Percentiles rank a stretch among this genome's conserved stretches.
phyloP scores from a whole-genome alignment of 306 rosid genomes.

The Lotus japonicus region DNA sequence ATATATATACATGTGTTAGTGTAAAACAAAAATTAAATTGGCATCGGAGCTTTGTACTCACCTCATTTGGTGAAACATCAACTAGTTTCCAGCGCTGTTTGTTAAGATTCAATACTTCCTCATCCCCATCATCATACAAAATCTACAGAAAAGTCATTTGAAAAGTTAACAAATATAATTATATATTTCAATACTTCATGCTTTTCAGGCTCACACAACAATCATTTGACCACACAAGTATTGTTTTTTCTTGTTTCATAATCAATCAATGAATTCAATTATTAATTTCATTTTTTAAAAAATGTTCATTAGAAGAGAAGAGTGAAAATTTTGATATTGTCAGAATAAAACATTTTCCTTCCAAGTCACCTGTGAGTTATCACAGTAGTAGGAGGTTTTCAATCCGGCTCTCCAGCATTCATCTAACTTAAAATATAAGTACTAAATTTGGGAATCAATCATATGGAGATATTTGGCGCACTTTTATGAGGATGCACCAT shows the following conservation, averaged over 20 bases:
- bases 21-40: background rate
- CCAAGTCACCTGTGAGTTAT: background rate
- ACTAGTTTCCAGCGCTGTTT: slow-evolving; percentile 47
- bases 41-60: slow-evolving; percentile 23
- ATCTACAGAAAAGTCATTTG: slow-evolving; percentile 32
- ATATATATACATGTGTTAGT: background rate
- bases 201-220: background rate
- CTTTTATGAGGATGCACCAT: background rate
- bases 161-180: slow-evolving; percentile 4
- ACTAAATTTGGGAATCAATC: background rate
- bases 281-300: background rate
- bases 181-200: background rate
- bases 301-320: background rate
- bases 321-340: background rate
- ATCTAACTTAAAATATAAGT: background rate
- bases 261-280: background rate
- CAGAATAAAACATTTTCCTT: background rate
- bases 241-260: background rate
- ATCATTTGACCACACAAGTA: too few relatives aligned
- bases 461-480: background rate
- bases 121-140: slow-evolving; percentile 54
- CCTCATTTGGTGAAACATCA: slow-evolving; percentile 25
- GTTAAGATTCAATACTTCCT: slow-evolving; percentile 51
- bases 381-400: background rate
- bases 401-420: background rate